Evolutionary conservation across 805 yeast genomes (phyloP), one percentile per base, ranked within the genome.

Genomic region (Myxozyma melibiosi): DNA sequence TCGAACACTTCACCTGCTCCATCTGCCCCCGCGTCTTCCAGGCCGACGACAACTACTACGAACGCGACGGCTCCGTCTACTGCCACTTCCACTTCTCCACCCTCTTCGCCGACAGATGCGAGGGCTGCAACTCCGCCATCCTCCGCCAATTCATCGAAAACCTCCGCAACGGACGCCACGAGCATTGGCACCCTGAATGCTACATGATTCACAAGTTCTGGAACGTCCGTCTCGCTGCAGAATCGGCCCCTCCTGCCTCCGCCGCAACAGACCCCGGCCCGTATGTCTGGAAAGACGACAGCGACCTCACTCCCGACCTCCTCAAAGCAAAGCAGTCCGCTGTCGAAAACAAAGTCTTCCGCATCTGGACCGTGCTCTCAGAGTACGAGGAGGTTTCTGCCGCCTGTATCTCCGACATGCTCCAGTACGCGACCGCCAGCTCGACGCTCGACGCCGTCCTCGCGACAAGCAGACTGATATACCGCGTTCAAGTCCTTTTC

Each of bases 181-280:
- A 91, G 71, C 96, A 90, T 70, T 94, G 99, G 99, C 99, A 94
- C 73, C 98, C 97, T 1, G 98, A 95, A 70, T 94, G 99, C 76
- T 94, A 90, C 70, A 95, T 95, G 90, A 95, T 94, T 46, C 91
- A 88, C 75, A 91, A 91, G 71, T 91, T 90, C 68, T 94, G 99
- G 99, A 90, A 90, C 69, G 96, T 91, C 20, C 80, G 84, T 55
- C 76, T 94, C 22, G 80, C 86, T 27, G 84, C 80, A 49, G 75
- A 81, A 31, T 20, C 51, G 9, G 28, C 30, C 9, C 45, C 34
- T 79, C 86, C 27, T 91, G 76, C 37, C 73, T 50, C 62, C 3
- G 51, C 54, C 3, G 33, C 38, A 20, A 47, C 61, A 22, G 58
- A 55, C n/a, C 50, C 63, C 6, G 55, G 62, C 2, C 50, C 62